Evolutionary conservation across 768 basidiomycete species (phyloP).

Genomic region (Mycena amicta): DNA sequence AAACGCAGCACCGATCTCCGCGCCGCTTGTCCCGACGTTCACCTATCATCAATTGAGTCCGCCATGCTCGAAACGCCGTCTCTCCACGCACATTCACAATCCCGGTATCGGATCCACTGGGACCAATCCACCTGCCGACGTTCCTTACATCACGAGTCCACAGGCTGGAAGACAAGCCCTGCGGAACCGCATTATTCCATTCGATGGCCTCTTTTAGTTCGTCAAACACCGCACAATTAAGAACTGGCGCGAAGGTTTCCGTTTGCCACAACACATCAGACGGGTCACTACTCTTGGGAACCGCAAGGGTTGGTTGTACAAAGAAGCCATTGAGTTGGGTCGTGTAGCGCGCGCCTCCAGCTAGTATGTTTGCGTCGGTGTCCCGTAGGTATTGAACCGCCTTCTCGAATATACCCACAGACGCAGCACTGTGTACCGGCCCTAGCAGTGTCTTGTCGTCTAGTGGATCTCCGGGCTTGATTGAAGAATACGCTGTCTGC

Average conservation of each 20-base stretch:
- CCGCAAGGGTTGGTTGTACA: slow-evolving; percentile 84
- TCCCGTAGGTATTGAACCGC: slow-evolving; percentile 64
- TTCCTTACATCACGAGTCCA: slow-evolving; percentile 87
- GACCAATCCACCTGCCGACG: slow-evolving; percentile 91
- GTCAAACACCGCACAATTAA: slow-evolving; percentile 86
- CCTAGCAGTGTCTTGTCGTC: slow-evolving; percentile 74
- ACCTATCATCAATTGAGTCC: slow-evolving; percentile 37
- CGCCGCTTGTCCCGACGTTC: slow-evolving; percentile 62
- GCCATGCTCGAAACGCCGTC: slow-evolving; percentile 7
- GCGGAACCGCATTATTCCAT: slow-evolving; percentile 90
- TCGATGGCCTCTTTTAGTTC: slow-evolving; percentile 82
- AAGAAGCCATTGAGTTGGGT: slow-evolving; percentile 75
- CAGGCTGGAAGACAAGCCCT: slow-evolving; percentile 89
- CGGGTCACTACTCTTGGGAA: slow-evolving; percentile 60
- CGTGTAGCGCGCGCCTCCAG: slow-evolving; percentile 65
- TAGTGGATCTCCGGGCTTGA: slow-evolving; percentile 87
- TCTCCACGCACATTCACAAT: slow-evolving; percentile 74
- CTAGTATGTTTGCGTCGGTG: slow-evolving; percentile 75
- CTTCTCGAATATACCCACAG: slow-evolving; percentile 63
- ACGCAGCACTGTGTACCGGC: slow-evolving; percentile 76
- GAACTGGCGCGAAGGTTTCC: slow-evolving; percentile 87
- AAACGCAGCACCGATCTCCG: slow-evolving; percentile 79
- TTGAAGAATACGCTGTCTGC: slow-evolving; percentile 67
- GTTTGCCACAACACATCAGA: slow-evolving; percentile 68
- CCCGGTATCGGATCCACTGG: slow-evolving; percentile 85